These are phyloP conservation scores for Kitagawia praeruptora DNA, from an alignment of 129 eudicot species.

Conservation along the genomic window DNA sequence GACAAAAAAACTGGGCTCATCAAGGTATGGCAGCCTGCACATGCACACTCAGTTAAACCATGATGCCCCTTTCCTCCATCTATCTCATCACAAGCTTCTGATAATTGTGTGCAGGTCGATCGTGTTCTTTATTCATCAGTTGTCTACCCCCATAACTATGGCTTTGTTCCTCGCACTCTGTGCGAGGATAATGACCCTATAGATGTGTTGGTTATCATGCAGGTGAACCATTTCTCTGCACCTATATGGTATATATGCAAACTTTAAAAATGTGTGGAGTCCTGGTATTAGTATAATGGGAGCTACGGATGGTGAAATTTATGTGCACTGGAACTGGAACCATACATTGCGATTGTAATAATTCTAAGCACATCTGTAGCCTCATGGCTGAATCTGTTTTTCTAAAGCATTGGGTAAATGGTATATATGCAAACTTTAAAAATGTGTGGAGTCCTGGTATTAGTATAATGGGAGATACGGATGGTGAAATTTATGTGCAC, in stretches of 20 bases:
- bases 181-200: constrained; percentile 68
- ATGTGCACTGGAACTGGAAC: background rate
- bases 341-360: background rate
- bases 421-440: no score
- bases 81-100: constrained; percentile 10
- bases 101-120: constrained; percentile 52
- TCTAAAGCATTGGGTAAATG: background rate
- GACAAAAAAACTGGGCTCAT: constrained; percentile 91
- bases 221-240: constrained; percentile 28
- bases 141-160: constrained; percentile 84
- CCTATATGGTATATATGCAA: background rate
- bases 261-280: background rate
- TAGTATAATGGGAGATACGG: background rate
- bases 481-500: background rate
- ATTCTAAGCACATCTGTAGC: background rate
- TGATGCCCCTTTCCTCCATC: background rate
- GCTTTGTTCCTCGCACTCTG: constrained; percentile 69
- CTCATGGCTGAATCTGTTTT: background rate
- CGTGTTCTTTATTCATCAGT: constrained; percentile 76
- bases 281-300: background rate
- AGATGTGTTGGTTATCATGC: constrained; percentile 72
- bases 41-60: background rate
- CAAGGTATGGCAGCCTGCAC: constrained; percentile 37
- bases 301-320: background rate
- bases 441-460: background rate